Evolutionary conservation across 2,329 filamentous ascomycete species (phyloP).

Genomic region (Hypoxylon sp.): DNA sequence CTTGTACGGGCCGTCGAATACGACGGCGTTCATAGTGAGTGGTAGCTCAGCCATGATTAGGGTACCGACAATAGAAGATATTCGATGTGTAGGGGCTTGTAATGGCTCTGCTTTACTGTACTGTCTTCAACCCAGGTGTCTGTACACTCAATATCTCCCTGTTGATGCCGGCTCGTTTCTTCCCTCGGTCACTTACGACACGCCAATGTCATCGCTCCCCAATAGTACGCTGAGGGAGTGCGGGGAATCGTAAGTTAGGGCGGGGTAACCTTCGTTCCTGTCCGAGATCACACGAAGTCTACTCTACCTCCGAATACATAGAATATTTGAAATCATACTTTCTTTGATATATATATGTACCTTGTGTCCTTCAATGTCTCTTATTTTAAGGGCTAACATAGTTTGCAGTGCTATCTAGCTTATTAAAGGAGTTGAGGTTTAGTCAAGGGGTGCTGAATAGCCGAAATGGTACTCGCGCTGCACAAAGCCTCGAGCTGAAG

Average conservation of each 20-base stretch:
- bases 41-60: conserved; percentile 52
- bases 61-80: conserved; percentile 8
- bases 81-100: not conserved
- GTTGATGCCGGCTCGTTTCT: conserved; percentile 8
- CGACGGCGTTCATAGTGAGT: conserved; percentile 84
- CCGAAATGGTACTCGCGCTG: not conserved
- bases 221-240: conserved; percentile 11
- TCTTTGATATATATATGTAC: not conserved
- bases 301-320: not conserved
- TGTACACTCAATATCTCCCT: conserved; percentile 3
- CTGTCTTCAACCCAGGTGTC: not conserved
- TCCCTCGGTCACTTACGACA: conserved; percentile 23
- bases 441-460: not conserved
- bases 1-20: conserved; percentile 84
- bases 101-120: not conserved
- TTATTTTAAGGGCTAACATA: not conserved
- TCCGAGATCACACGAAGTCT: conserved; percentile 7
- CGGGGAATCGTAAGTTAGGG: conserved; percentile 30
- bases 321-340: not conserved
- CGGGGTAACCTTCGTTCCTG: conserved; percentile 27
- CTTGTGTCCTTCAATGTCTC: not conserved
- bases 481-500: not conserved
- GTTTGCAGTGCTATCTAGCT: not conserved
- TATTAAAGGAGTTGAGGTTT: not conserved
- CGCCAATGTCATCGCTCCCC: conserved; percentile 28